Conservation (phyloP, 305 asterid species). For the Petunia hybrid region DNA sequence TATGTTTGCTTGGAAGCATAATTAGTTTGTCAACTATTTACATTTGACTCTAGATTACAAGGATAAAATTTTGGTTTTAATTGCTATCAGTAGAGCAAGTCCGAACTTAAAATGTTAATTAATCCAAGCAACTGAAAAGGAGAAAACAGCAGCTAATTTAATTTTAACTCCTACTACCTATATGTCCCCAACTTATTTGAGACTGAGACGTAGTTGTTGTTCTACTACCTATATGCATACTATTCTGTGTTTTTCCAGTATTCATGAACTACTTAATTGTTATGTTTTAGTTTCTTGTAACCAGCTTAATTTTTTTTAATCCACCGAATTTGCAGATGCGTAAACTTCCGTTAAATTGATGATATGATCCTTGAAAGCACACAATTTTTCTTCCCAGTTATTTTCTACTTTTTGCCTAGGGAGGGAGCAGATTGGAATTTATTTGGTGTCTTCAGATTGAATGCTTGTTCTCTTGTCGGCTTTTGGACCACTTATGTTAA, state of each 20-base stretch:
- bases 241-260: background rate
- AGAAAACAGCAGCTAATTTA: too few species aligned
- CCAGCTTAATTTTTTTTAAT: background rate
- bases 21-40: background rate
- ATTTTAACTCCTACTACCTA: too few species aligned
- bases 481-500: background rate
- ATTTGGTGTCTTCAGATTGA: background rate
- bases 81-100: too few species aligned
- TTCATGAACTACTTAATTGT: background rate
- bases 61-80: too few species aligned
- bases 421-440: background rate
- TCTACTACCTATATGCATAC: too few species aligned
- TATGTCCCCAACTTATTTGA: too few species aligned
- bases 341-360: background rate
- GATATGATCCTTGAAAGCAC: background rate
- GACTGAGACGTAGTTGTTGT: too few species aligned
- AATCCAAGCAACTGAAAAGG: too few species aligned
- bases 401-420: background rate
- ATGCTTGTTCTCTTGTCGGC: background rate
- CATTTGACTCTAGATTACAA: too few species aligned
- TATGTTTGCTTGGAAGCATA: background rate
- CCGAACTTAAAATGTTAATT: too few species aligned
- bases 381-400: background rate
- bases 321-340: background rate
- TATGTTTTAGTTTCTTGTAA: background rate